phyloP scores from a whole-genome alignment of 2,329 filamentous ascomycete species.

The Endoconidiophora polonica region DNA sequence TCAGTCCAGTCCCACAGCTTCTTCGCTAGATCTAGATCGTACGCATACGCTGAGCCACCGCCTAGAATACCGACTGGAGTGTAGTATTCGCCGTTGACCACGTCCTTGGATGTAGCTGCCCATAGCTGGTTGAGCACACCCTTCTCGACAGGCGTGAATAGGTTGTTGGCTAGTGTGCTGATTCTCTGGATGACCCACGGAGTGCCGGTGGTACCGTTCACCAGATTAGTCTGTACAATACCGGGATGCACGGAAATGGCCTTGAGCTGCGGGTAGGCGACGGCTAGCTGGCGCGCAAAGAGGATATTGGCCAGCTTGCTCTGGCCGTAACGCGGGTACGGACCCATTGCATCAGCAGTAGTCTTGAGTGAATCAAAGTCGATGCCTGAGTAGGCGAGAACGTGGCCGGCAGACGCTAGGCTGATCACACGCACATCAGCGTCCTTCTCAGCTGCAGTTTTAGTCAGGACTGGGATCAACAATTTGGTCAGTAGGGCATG shows the following conservation, averaged over 20 bases:
- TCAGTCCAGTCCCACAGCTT: conserved; percentile 23
- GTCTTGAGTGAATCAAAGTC: conserved; percentile 19
- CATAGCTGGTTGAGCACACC: conserved; percentile 28
- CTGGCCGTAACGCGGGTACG: conserved; percentile 18
- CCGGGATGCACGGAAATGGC: conserved; percentile 18
- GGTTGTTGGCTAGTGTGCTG: conserved; percentile 11
- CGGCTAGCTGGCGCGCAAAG: conserved; percentile 18
- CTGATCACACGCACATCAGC: conserved; percentile 20
- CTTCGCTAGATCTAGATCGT: conserved; percentile 18
- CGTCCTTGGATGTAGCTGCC: conserved; percentile 23
- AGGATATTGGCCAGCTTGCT: conserved; percentile 21
- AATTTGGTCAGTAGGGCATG: conserved; percentile 32
- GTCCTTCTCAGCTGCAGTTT: conserved; percentile 12
- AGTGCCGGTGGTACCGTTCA: conserved; percentile 12
- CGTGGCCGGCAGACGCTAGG: conserved; percentile 18
- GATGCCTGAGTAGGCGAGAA: conserved; percentile 17
- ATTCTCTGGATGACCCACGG: conserved; percentile 11
- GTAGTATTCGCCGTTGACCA: conserved; percentile 21
- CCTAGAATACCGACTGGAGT: conserved; percentile 19
- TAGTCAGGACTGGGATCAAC: conserved; percentile 22
- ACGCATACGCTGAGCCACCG: conserved; percentile 15
- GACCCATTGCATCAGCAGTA: conserved; percentile 13
- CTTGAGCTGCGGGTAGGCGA: conserved; percentile 16
- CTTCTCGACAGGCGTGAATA: conserved; percentile 17
- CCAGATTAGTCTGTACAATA: conserved; percentile 18